These are phyloP conservation scores for Boechera stricta DNA, from an alignment of 345 rosid genomes.

Conservation along the genomic window DNA sequence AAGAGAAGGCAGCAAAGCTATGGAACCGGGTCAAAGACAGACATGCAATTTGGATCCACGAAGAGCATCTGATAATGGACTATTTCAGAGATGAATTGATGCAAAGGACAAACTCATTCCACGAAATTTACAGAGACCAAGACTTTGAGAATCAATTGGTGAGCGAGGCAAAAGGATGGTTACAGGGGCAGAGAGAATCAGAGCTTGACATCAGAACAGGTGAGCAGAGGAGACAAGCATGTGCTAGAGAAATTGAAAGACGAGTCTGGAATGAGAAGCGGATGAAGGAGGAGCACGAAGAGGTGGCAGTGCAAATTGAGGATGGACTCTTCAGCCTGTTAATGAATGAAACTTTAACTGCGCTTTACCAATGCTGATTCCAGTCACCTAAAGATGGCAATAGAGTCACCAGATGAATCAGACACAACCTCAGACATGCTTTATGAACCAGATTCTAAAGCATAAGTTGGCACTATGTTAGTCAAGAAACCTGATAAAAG, in stretches of 20 bases:
- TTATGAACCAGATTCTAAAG: slow-evolving; percentile 6
- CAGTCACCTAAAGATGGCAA: slow-evolving; percentile 17
- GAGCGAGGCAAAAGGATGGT: slow-evolving; percentile 53
- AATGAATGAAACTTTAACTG: slow-evolving; percentile 46
- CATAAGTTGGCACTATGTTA: slow-evolving; percentile 6
- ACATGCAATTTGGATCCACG: slow-evolving; percentile 39
- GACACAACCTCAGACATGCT: slow-evolving; percentile 3
- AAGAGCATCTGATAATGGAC: slow-evolving; percentile 54
- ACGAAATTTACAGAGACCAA: background rate
- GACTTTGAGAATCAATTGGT: slow-evolving; percentile 40
- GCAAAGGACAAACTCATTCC: slow-evolving; percentile 22
- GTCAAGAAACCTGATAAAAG: background rate
- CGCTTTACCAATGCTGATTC: slow-evolving; percentile 22
- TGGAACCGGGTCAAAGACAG: slow-evolving; percentile 49
- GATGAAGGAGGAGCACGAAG: slow-evolving; percentile 50
- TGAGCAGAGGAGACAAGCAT: slow-evolving; percentile 46
- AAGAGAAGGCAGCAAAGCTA: slow-evolving; percentile 54
- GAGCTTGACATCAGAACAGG: slow-evolving; percentile 39
- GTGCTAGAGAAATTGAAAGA: slow-evolving; percentile 47
- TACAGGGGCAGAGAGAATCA: slow-evolving; percentile 45
- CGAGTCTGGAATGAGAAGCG: slow-evolving; percentile 45
- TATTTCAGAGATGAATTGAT: slow-evolving; percentile 56
- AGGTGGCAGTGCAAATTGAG: slow-evolving; percentile 46
- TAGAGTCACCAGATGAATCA: background rate
- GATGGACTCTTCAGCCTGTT: slow-evolving; percentile 42